These are phyloP conservation scores for Chenopodium quinoa DNA, from an alignment of 148 eudicot genomes.

Conservation along the genomic window DNA sequence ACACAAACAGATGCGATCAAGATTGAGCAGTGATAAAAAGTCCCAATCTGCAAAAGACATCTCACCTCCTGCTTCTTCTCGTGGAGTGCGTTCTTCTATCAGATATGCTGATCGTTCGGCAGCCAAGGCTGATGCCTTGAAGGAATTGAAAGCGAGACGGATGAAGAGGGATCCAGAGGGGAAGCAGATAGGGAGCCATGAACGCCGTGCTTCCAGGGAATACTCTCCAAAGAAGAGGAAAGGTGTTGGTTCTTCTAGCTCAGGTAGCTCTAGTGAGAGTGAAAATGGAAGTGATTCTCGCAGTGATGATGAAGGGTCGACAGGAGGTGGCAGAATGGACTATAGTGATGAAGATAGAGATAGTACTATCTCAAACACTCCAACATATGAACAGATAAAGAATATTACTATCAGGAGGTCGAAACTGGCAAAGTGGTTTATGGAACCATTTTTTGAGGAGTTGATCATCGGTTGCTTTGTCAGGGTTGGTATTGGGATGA, in stretches of 20 bases:
- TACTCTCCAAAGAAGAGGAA: conserved; percentile 46
- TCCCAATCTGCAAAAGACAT: conserved; percentile 39
- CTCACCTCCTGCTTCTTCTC: conserved; percentile 37
- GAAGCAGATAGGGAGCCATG: conserved; percentile 26
- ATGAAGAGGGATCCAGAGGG: conserved; percentile 55
- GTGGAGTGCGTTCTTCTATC: conserved; percentile 61
- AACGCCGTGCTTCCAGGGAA: conserved; percentile 32
- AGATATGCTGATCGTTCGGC: conserved; percentile 61
- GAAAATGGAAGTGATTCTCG: conserved; percentile 55
- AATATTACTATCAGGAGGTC: conserved; percentile 65
- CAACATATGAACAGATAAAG: conserved; percentile 62
- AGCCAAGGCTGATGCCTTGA: conserved; percentile 63
- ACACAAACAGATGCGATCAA: conserved; percentile 58
- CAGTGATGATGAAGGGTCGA: conserved; percentile 65
- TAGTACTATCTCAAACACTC: conserved; percentile 39
- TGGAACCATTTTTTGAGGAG: conserved; percentile 96
- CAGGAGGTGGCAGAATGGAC: conserved; percentile 53
- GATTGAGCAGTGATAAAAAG: conserved; percentile 42
- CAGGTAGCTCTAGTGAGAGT: conserved; percentile 54
- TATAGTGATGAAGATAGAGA: conserved; percentile 75
- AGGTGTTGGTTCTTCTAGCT: conserved; percentile 36
- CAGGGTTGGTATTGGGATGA: conserved; percentile 89
- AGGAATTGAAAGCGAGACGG: conserved; percentile 61
- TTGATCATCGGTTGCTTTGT: conserved; percentile 90
- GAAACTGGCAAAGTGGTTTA: conserved; percentile 80